Percentiles rank a stretch among this genome's conserved stretches.
These are phyloP conservation scores for Mayamaea pseudoterrestris DNA, from an alignment of 108 stramenopile genomes.

Conservation along the genomic window DNA sequence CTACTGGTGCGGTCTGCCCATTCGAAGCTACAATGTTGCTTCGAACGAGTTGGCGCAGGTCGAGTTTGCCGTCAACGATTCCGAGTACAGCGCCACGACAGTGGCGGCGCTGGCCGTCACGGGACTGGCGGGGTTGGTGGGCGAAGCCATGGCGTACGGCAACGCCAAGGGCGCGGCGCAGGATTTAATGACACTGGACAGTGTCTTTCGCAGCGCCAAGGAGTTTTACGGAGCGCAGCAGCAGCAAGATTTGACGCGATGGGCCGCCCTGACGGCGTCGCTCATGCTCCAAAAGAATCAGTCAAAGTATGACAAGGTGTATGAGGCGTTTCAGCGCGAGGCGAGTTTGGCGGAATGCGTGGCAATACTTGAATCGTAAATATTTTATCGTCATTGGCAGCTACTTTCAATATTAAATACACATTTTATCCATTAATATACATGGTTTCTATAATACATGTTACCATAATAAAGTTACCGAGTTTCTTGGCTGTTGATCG, in stretches of 20 bases:
- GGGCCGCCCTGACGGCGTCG: slow-evolving; percentile 68
- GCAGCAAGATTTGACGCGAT: slow-evolving; percentile 80
- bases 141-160: slow-evolving; percentile 57
- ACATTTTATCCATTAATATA: neutral
- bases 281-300: slow-evolving; percentile 41
- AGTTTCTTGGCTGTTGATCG: neutral
- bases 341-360: slow-evolving; percentile 65
- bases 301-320: slow-evolving; percentile 45
- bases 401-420: neutral
- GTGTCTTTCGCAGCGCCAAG: slow-evolving; percentile 39
- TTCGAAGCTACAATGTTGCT: slow-evolving; percentile 36
- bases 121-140: slow-evolving; percentile 68
- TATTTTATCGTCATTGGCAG: neutral
- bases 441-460: neutral
- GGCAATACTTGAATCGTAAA: slow-evolving; percentile 24
- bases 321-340: slow-evolving; percentile 44
- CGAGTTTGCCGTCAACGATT: slow-evolving; percentile 37
- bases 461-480: too few relatives aligned
- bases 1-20: slow-evolving; percentile 70
- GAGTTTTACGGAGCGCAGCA: slow-evolving; percentile 76
- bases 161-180: slow-evolving; percentile 54
- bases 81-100: slow-evolving; percentile 40
- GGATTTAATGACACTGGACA: slow-evolving; percentile 62
- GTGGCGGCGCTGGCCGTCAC: slow-evolving; percentile 58
- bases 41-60: slow-evolving; percentile 51